Evolutionary conservation across 1,139 yeast species (phyloP), one percentile per base, ranked within the genome.

Genomic region (Diutina siamensis): DNA sequence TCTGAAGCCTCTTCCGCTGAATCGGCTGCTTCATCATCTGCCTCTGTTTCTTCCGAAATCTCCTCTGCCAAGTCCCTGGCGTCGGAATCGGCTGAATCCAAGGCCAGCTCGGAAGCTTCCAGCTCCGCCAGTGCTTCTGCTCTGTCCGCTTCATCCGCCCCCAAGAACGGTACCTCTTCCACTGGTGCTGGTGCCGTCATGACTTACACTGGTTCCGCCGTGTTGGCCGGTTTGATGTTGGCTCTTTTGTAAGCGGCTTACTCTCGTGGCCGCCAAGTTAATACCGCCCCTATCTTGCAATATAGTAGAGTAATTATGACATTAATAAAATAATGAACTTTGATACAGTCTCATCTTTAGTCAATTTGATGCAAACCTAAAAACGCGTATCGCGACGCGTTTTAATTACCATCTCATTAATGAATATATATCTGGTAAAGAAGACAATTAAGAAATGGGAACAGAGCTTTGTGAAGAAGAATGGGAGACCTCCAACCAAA

Each of bases 391-490:
- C n/a, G n/a, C n/a, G n/a, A n/a, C n/a, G n/a, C n/a, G n/a, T n/a
- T n/a, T n/a, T n/a, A n/a, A n/a, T n/a, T n/a, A n/a, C n/a, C n/a
- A 25, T 4, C 9, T 4, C 40, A 15, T 15, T 8, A 12, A 38
- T 38, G 42, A 20, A 38, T 13, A n/a, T 38, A 9, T 19, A 22
- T 4, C 42, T n/a, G 18, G 42, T 38, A 5, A 22, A 25, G 15
- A 9, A 22, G 15, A 38, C 42, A 52, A 75, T 83, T 47, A 83
- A 82, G 56, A 59, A 60, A 32, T 83, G 89, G 89, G 88, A 82
- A 55, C 66, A 72, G 48, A 56, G 55, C 8, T 82, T 80, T 56
- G 53, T 58, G 10, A 57, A 61, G 18, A 48, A 54, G 21, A 54
- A 76, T 48, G 72, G 75, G 2, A 61, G 75, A n/a, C 61, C 60